phyloP scores from a whole-genome alignment of 106 monocot genomes.

The Narthecium ossifragum region DNA sequence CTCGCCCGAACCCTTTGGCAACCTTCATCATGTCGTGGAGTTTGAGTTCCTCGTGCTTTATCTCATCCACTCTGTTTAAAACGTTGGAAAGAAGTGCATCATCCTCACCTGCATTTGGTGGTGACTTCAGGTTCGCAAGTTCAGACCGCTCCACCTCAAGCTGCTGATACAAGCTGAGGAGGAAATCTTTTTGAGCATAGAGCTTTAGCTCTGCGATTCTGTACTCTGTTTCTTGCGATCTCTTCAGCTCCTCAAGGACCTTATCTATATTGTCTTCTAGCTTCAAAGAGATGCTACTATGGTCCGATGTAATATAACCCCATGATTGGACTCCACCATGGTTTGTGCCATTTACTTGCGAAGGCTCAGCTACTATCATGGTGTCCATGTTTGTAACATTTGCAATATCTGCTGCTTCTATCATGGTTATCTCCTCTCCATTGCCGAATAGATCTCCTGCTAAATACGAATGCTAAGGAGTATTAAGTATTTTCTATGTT shows the following conservation, averaged over 20 bases:
- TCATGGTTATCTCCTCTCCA: conserved; percentile 19
- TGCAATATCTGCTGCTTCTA: conserved; percentile 9
- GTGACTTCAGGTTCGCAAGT: conserved; percentile 24
- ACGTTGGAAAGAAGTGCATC: conserved; percentile 36
- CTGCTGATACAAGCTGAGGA: conserved; percentile 49
- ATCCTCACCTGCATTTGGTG: conserved; percentile 6
- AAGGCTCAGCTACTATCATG: not conserved
- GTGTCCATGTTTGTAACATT: not conserved
- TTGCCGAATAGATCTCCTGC: not conserved
- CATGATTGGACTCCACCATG: conserved; percentile 3
- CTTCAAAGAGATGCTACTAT: conserved; percentile 23
- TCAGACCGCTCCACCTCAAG: conserved; percentile 40
- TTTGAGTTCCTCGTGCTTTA: conserved; percentile 58
- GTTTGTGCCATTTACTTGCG: not conserved
- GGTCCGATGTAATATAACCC: conserved; percentile 25
- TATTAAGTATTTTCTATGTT: not conserved
- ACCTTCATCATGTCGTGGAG: conserved; percentile 54
- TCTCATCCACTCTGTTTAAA: conserved; percentile 40
- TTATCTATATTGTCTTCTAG: conserved; percentile 53
- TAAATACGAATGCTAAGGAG: no score
- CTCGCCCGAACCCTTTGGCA: conserved; percentile 38
- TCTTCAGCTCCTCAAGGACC: conserved; percentile 41
- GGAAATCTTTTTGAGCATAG: conserved; percentile 48
- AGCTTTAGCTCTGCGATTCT: conserved; percentile 51
- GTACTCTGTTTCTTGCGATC: conserved; percentile 56